Conservation (phyloP, 768 basidiomycete species). For the Suillus clintonianus region DNA sequence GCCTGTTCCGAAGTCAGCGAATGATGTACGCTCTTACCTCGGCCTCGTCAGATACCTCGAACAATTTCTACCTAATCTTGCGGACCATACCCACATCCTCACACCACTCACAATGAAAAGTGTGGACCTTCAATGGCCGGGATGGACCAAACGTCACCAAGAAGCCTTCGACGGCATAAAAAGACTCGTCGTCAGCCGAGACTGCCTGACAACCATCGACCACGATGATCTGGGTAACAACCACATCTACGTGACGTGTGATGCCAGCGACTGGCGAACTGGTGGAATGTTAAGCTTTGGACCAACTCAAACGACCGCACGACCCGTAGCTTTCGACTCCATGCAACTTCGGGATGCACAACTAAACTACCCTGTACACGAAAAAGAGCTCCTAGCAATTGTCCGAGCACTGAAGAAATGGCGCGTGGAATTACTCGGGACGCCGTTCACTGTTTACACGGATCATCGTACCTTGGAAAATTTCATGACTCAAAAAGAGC, state of each 20-base stretch:
- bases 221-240: constrained; percentile 25
- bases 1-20: constrained; percentile 11
- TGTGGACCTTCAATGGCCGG: constrained; percentile 23
- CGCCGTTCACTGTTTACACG: constrained; percentile 17
- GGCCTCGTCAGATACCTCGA: constrained; percentile 12
- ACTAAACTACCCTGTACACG: neutral
- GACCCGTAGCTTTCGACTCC: constrained; percentile 27
- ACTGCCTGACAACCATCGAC: constrained; percentile 34
- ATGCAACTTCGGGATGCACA: constrained; percentile 17
- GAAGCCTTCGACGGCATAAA: neutral
- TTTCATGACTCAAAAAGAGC: constrained; percentile 3
- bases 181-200: no score
- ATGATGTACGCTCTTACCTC: constrained; percentile 11
- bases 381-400: constrained; percentile 13
- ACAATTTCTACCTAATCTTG: constrained; percentile 10
- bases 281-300: constrained; percentile 9
- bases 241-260: constrained; percentile 15
- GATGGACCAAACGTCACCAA: constrained; percentile 25
- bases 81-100: constrained; percentile 12
- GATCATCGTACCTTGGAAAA: constrained; percentile 30
- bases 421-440: neutral
- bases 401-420: constrained; percentile 22
- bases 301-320: neutral
- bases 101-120: constrained; percentile 21
- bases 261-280: constrained; percentile 8